Conservation (phyloP, 495 filamentous ascomycete genomes). For the Penicillium waksmanii region DNA sequence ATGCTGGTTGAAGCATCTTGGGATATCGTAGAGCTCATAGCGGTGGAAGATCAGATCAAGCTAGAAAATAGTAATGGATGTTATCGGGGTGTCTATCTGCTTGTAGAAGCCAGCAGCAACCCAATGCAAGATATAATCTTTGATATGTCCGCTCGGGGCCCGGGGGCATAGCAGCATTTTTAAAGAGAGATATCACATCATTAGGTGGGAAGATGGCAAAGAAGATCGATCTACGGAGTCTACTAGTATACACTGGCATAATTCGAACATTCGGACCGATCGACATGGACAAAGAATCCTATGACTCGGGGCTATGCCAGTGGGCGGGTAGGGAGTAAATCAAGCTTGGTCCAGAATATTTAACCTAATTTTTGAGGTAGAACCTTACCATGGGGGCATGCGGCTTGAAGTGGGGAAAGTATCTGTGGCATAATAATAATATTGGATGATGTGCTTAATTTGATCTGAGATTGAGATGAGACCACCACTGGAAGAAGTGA, state of each 20-base stretch:
- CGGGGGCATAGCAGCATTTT: not conserved
- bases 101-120: too few relatives aligned
- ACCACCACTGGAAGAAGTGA: not conserved
- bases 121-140: too few relatives aligned
- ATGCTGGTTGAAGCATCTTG: conserved; percentile 13
- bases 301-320: not conserved
- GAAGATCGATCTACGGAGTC: not conserved
- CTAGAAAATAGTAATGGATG: too few relatives aligned
- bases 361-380: not conserved
- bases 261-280: not conserved
- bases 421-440: not conserved
- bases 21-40: conserved; percentile 13
- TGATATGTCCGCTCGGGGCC: not conserved
- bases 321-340: not conserved
- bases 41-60: not conserved
- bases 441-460: not conserved
- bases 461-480: not conserved
- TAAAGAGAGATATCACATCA: conserved; percentile 1
- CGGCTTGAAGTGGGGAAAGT: not conserved
- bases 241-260: too few relatives aligned
- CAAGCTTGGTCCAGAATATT: not conserved
- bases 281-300: not conserved
- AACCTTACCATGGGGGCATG: not conserved
- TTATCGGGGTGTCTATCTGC: too few relatives aligned
- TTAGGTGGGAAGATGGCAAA: not conserved